phyloP scores from a whole-genome alignment of 805 yeast genomes.

The Tetrapisispora nanseiensis region DNA sequence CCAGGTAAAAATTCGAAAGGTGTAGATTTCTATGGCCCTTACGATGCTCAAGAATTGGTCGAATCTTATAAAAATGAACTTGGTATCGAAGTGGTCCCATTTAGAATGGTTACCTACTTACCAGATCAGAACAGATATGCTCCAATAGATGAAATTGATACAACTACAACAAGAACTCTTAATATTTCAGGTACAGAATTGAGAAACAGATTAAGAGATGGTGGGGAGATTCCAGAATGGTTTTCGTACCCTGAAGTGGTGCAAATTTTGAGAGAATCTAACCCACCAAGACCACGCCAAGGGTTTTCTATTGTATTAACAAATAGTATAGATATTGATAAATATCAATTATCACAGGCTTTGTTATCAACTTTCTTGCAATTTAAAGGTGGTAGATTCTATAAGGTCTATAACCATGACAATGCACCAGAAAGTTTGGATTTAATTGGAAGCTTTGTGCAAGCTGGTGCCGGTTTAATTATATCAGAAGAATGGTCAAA shows the following conservation, averaged over 20 bases:
- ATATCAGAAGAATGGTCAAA: constrained; percentile 33
- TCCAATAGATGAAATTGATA: constrained; percentile 84
- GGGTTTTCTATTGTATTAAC: constrained; percentile 74
- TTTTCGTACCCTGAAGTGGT: constrained; percentile 96
- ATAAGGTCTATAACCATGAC: constrained; percentile 39
- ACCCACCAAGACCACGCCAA: constrained; percentile 84
- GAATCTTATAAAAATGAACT: constrained; percentile 66
- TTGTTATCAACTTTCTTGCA: constrained; percentile 86
- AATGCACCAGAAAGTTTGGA: constrained; percentile 66
- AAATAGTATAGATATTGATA: constrained; percentile 50
- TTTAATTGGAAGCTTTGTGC: constrained; percentile 30
- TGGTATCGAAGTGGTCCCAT: constrained; percentile 85
- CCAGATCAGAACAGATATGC: constrained; percentile 94
- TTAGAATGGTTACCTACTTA: constrained; percentile 91
- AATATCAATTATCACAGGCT: constrained; percentile 65
- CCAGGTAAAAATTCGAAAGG: constrained; percentile 87
- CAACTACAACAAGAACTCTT: constrained; percentile 62
- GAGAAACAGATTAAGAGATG: constrained; percentile 76
- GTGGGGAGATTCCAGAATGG: constrained; percentile 90
- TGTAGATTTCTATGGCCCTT: constrained; percentile 91
- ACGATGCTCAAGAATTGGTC: constrained; percentile 89
- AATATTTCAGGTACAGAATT: constrained; percentile 93
- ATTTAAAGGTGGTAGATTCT: constrained; percentile 71
- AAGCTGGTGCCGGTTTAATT: constrained; percentile 89
- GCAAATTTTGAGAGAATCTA: constrained; percentile 76